Evolutionary conservation across 176 grass and related monocot genomes (phyloP).

Genomic region (Musa beccarii): DNA sequence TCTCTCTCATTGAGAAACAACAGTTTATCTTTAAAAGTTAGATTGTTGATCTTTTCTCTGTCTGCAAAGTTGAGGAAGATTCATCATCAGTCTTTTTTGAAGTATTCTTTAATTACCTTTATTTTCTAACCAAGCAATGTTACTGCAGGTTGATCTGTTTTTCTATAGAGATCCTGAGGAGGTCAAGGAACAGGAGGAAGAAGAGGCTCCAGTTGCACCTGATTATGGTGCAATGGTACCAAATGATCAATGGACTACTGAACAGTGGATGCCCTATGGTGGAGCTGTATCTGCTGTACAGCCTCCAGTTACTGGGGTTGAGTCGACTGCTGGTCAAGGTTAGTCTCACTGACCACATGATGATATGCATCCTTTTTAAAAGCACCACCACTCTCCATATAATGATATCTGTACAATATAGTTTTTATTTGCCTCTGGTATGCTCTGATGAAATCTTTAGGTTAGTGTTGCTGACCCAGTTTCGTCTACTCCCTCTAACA

Average conservation of each 20-base stretch:
- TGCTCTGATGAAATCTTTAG: too few species aligned
- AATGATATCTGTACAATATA: too few species aligned
- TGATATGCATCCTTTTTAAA: too few species aligned
- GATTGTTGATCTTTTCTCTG: background rate
- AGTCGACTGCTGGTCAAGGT: slow-evolving; percentile 7
- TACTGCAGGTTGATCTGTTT: slow-evolving; percentile 15
- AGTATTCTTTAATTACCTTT: background rate
- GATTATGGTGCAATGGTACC: slow-evolving; percentile 14
- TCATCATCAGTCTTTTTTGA: background rate
- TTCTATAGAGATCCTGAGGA: slow-evolving; percentile 16
- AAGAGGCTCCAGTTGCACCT: slow-evolving; percentile 9
- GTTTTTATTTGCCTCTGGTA: too few species aligned
- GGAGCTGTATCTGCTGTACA: background rate
- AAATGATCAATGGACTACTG: slow-evolving; percentile 14
- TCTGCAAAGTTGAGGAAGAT: background rate
- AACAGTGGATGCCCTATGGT: background rate
- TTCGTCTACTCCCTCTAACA: too few species aligned
- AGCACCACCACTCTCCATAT: too few species aligned
- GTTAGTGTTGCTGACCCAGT: too few species aligned
- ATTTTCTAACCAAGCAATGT: background rate
- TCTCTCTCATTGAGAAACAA: background rate
- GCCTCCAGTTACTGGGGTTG: background rate
- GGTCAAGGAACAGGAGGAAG: slow-evolving; percentile 9
- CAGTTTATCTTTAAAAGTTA: background rate
- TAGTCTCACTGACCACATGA: background rate